Evolutionary conservation across 192 early-diverging fungal species (phyloP).

Genomic region (Spinellus fusiger): DNA sequence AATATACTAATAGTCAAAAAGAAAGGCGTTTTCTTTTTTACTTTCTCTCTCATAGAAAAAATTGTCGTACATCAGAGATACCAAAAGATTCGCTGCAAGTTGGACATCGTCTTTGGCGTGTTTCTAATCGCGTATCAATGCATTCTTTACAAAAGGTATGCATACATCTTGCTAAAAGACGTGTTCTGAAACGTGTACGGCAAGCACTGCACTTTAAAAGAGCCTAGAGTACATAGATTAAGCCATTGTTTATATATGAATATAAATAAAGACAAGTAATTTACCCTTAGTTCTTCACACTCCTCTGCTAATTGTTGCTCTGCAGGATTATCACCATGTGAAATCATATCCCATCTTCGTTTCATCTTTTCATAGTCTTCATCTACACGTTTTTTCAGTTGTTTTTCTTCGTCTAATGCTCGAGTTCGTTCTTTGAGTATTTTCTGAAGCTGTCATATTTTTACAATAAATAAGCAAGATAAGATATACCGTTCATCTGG

Average conservation of each 20-base stretch:
- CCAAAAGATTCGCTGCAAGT: slow-evolving; percentile 86
- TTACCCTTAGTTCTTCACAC: slow-evolving; percentile 32
- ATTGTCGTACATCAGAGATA: slow-evolving; percentile 69
- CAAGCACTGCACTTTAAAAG: slow-evolving; percentile 90
- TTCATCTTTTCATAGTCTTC: slow-evolving; percentile 56
- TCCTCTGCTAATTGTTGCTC: slow-evolving; percentile 45
- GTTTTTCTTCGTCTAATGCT: slow-evolving; percentile 49
- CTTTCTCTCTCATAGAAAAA: slow-evolving; percentile 71
- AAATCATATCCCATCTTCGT: slow-evolving; percentile 56
- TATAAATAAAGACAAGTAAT: neutral
- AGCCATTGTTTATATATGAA: neutral
- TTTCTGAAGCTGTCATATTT: slow-evolving; percentile 38
- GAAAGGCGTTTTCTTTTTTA: too few relatives aligned
- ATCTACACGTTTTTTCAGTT: slow-evolving; percentile 46
- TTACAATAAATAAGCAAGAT: neutral
- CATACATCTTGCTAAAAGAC: slow-evolving; percentile 83
- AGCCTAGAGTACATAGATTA: slow-evolving; percentile 38
- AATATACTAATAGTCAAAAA: too few relatives aligned
- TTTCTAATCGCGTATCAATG: slow-evolving; percentile 78
- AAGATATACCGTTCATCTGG: neutral
- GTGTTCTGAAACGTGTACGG: slow-evolving; percentile 78
- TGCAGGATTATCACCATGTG: slow-evolving; percentile 57
- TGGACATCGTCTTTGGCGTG: slow-evolving; percentile 91
- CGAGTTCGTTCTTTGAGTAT: slow-evolving; percentile 62
- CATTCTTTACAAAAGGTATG: slow-evolving; percentile 95